Percentiles rank a stretch among this genome's conserved stretches.
Conservation (phyloP, 2,329 filamentous ascomycete species). For the Aspergillus proliferans region DNA sequence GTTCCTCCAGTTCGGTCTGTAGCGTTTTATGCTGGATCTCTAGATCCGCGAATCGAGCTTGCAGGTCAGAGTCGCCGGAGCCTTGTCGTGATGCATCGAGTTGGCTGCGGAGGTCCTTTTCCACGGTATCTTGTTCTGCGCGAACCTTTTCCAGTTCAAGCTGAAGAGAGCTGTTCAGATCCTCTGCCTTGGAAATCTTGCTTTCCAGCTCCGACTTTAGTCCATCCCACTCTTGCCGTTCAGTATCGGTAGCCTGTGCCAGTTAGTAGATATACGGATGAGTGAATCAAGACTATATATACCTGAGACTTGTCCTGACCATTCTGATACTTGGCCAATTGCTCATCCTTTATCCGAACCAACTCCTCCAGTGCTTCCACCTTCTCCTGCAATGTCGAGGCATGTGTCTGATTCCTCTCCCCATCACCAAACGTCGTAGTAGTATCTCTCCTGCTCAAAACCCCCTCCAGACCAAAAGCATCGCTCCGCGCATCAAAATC, state of each 20-base stretch:
- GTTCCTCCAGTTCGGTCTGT: constrained; percentile 59
- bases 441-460: constrained; percentile 42
- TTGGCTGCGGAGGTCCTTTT: constrained; percentile 58
- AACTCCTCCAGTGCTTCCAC: constrained; percentile 64
- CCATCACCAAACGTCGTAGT: constrained; percentile 48
- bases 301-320: constrained; percentile 43
- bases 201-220: constrained; percentile 62
- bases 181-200: constrained; percentile 67
- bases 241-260: constrained; percentile 45
- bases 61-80: constrained; percentile 49
- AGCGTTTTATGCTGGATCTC: constrained; percentile 61
- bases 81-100: constrained; percentile 42
- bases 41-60: constrained; percentile 53
- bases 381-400: constrained; percentile 68
- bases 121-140: constrained; percentile 59
- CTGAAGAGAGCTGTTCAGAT: constrained; percentile 71
- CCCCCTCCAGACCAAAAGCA: constrained; percentile 56
- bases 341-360: constrained; percentile 64
- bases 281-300: constrained; percentile 4
- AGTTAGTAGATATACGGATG: constrained; percentile 4
- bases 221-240: constrained; percentile 65
- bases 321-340: constrained; percentile 56
- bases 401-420: constrained; percentile 68
- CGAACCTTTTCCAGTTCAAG: constrained; percentile 70
- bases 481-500: constrained; percentile 55